These are phyloP conservation scores for Fusarium stilboides DNA, from an alignment of 2,329 filamentous ascomycete genomes.

Conservation along the genomic window DNA sequence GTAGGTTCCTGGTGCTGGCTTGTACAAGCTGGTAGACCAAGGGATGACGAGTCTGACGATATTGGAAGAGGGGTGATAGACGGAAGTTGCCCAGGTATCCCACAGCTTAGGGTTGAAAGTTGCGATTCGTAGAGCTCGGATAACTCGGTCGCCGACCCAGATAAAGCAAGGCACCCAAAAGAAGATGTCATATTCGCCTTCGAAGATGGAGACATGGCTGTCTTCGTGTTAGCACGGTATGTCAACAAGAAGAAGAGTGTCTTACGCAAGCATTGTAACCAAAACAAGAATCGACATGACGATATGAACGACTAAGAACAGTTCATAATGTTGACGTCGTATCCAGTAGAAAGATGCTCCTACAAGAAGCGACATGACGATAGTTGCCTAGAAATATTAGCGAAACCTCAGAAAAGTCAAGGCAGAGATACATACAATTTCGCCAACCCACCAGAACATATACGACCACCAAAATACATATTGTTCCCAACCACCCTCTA, in stretches of 20 bases:
- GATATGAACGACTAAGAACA: conserved; percentile 67
- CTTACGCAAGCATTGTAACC: conserved; percentile 67
- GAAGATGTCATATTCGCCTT: conserved; percentile 63
- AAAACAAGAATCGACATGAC: conserved; percentile 65
- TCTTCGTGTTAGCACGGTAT: not conserved
- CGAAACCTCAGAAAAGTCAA: rapidly evolving
- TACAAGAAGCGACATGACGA: conserved; percentile 63
- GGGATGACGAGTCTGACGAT: conserved; percentile 61
- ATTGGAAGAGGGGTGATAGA: conserved; percentile 57
- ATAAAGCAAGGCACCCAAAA: conserved; percentile 65
- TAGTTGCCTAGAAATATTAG: conserved; percentile 54
- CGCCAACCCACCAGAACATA: conserved; percentile 67
- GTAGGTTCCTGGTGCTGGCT: conserved; percentile 59
- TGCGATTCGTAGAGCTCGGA: conserved; percentile 61
- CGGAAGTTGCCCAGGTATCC: conserved; percentile 54
- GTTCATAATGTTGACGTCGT: conserved; percentile 67
- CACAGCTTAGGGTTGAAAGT: conserved; percentile 59
- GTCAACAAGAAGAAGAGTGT: conserved; percentile 2
- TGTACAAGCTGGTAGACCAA: conserved; percentile 53
- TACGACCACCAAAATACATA: conserved; percentile 58
- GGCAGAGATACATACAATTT: conserved; percentile 56
- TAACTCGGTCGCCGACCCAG: conserved; percentile 65
- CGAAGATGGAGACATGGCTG: conserved; percentile 68
- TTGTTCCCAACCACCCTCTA: conserved; percentile 58
- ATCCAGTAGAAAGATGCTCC: conserved; percentile 67